Evolutionary conservation across 495 filamentous ascomycete genomes (phyloP), one percentile per base, ranked within the genome.

Genomic region (Aspergillus olivimuriae): DNA sequence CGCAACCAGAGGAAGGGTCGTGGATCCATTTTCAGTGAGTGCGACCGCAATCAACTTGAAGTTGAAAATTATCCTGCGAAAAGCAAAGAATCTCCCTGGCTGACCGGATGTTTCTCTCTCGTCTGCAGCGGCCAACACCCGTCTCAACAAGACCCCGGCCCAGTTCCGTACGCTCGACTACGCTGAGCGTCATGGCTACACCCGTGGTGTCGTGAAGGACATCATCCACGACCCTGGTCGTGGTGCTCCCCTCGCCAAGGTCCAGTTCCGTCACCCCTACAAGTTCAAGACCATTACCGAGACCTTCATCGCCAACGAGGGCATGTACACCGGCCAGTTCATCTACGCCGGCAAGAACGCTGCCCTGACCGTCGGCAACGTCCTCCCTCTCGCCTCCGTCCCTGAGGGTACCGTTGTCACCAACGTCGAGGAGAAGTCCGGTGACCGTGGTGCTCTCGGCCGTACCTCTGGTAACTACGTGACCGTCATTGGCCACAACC

Each of bases 271-370:
- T 55, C 84, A 92, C 68, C 83, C 87, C 53, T 87, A 94, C 81
- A 80, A 81, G 70, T 92, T 83, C 80, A 87, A 86, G 77, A 80
- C 86, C 70, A 71, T 83, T 69, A 89, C 82, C 69, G 90, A 88
- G 84, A 94, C 92, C 51, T 95, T 98, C 82, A 97, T 99, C 66
- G 92, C 94, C 69, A 97, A 96, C 75, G 92, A 99, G 81, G 92
- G 92, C 75, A 95, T 97, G 91, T 99, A 99, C 87, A 95, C 92
- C 52, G 92, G 92, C 56, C 90, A 95, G 76, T 99, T 99, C 80
- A 89, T 99, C 84, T 99, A 97, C 73, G 90, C 91, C 69, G 92
- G 92, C 67, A 99, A 99, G 85, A 88, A 94, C 74, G 94, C 92
- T 55, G 75, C 81, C 47, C 79, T 99, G 53, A 97, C 83, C 61